These are phyloP conservation scores for Candida ortonii DNA, from an alignment of 805 yeast genomes.

Conservation along the genomic window DNA sequence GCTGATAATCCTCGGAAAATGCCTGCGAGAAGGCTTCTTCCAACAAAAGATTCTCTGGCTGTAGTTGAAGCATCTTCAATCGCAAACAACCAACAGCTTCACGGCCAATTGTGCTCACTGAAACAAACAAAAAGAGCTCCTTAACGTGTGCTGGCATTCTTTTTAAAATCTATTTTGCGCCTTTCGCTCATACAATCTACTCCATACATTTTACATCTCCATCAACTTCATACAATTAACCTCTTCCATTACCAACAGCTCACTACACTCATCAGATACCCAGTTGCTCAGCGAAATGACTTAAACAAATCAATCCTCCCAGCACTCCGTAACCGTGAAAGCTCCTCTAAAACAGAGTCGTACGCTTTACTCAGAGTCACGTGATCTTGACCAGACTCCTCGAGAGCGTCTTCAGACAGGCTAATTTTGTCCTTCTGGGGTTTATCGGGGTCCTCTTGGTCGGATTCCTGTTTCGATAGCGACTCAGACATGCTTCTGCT, in stretches of 20 bases:
- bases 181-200: no score
- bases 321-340: conserved; percentile 13
- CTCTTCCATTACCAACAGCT: no score
- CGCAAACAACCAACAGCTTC: no score
- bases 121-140: no score
- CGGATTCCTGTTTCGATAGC: neutral
- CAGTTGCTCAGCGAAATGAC: no score
- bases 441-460: conserved; percentile 2
- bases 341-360: conserved; percentile 26
- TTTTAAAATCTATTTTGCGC: no score
- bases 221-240: no score
- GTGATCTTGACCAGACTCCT: conserved; percentile 3
- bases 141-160: no score
- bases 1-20: conserved; percentile 45
- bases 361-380: conserved; percentile 14
- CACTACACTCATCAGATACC: no score
- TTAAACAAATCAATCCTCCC: no score
- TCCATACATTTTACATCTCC: no score
- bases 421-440: conserved; percentile 1
- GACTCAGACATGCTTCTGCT: conserved; percentile 6
- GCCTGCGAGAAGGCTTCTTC: conserved; percentile 78
- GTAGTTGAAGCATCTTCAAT: conserved; percentile 91
- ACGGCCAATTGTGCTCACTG: no score
- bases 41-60: conserved; percentile 77
- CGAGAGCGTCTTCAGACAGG: conserved; percentile 6